phyloP scores from a whole-genome alignment of 1,284 basidiomycete genomes.

The Sanghuangporus weigelae region DNA sequence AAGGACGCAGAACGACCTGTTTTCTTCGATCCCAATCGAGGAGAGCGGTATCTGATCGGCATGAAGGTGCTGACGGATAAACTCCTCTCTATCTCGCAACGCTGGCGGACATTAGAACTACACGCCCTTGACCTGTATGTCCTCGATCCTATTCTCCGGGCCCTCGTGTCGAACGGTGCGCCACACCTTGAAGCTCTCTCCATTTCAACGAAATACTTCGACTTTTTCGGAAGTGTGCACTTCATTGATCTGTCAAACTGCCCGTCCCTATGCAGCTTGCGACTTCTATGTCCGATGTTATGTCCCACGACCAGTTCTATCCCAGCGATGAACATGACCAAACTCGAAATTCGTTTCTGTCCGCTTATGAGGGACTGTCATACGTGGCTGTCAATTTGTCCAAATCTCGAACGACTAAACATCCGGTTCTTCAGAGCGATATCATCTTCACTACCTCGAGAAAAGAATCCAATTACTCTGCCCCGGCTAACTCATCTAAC shows the following conservation, averaged over 20 bases:
- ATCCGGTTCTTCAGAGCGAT: slow-evolving; percentile 3
- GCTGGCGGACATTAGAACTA: slow-evolving; percentile 9
- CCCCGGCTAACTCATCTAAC: neutral
- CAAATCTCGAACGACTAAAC: slow-evolving; percentile 7
- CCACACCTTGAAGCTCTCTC: slow-evolving; percentile 11
- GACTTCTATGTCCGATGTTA: slow-evolving; percentile 7
- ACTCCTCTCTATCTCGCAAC: slow-evolving; percentile 11
- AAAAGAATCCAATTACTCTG: neutral
- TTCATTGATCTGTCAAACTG: slow-evolving; percentile 9
- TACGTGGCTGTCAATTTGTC: slow-evolving; percentile 11
- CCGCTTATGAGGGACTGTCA: slow-evolving; percentile 8
- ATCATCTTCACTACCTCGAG: slow-evolving; percentile 1
- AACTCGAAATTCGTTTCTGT: slow-evolving; percentile 11
- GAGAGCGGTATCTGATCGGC: slow-evolving; percentile 7
- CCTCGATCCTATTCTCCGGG: slow-evolving; percentile 10
- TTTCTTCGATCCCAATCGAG: slow-evolving; percentile 5
- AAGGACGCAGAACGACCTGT: slow-evolving; percentile 7
- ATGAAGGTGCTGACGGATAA: slow-evolving; percentile 11
- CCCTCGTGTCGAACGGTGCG: slow-evolving; percentile 5
- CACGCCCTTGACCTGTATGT: slow-evolving; percentile 10
- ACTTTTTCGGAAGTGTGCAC: slow-evolving; percentile 11
- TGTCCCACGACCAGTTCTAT: slow-evolving; percentile 1
- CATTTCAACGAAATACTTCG: slow-evolving; percentile 15
- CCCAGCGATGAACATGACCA: slow-evolving; percentile 4
- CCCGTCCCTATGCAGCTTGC: slow-evolving; percentile 8